These are phyloP conservation scores for Scleromitrula shiraiana DNA, from an alignment of 2,329 filamentous ascomycete genomes.

Conservation along the genomic window DNA sequence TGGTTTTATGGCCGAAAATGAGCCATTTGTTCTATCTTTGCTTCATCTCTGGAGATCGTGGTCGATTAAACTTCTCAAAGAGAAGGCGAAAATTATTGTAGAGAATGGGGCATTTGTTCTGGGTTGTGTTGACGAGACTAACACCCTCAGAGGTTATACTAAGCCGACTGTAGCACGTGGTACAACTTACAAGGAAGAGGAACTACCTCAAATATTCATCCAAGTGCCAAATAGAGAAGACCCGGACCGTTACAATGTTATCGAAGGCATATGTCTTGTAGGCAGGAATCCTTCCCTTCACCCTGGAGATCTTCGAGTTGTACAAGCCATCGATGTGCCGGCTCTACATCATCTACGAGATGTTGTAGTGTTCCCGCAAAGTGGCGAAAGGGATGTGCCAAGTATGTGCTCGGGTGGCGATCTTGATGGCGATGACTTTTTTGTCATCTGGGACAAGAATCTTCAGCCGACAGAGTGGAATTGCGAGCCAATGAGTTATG, in stretches of 20 bases:
- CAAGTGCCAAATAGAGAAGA: slow-evolving; percentile 59
- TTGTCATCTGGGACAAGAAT: slow-evolving; percentile 80
- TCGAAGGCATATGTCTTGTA: slow-evolving; percentile 72
- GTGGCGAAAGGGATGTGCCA: slow-evolving; percentile 74
- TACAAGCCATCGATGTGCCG: slow-evolving; percentile 70
- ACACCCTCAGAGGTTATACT: slow-evolving; percentile 63
- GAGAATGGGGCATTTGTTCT: slow-evolving; percentile 80
- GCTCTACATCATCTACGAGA: slow-evolving; percentile 70
- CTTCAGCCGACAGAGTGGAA: slow-evolving; percentile 67
- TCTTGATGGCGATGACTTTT: slow-evolving; percentile 90
- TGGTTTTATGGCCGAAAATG: slow-evolving; percentile 65
- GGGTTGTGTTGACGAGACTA: slow-evolving; percentile 82
- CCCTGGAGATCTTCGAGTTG: slow-evolving; percentile 82
- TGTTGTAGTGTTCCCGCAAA: slow-evolving; percentile 79
- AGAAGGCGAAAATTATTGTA: slow-evolving; percentile 80
- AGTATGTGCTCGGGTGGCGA: slow-evolving; percentile 97
- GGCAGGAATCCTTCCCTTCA: slow-evolving; percentile 92
- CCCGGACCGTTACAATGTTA: slow-evolving; percentile 48
- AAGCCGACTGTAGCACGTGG: slow-evolving; percentile 32
- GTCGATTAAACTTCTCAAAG: slow-evolving; percentile 83
- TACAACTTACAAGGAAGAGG: slow-evolving; percentile 34
- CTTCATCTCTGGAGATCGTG: slow-evolving; percentile 81
- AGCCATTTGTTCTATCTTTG: slow-evolving; percentile 77
- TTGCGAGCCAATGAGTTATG: slow-evolving; percentile 69
- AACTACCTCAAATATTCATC: slow-evolving; percentile 80